Base-by-base conservation (phyloP, 1,284 basidiomycete genomes). In the Ustilago cynodontis region DNA sequence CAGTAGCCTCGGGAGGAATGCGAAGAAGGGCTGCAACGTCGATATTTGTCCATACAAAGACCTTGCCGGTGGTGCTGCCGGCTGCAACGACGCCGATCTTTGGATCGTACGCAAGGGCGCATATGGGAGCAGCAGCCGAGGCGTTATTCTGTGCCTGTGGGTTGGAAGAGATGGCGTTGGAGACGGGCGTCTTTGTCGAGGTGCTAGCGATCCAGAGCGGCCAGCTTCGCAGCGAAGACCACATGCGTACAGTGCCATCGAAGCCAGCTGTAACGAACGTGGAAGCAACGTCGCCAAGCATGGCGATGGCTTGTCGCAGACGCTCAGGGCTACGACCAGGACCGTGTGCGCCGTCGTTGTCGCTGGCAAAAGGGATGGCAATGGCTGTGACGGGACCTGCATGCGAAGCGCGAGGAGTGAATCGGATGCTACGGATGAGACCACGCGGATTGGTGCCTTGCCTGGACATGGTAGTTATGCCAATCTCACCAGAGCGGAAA, bases 401-500 rank as follows among this genome's bases (percentile, higher is more conserved):
- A 35, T 85, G 83, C 18, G 65, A 64, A 6, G 65, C 70, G 8
- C 76, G 75, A 0, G 68, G 62, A 11, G 76, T 79, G 65, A 82
- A 82, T 5, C 71, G 55, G 20, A 71, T 59, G 29, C 75, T 79
- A 24, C 58, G 65, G 49, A 85, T 70, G 24, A 72, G 64, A 20
- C 83, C 84, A 37, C 81, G 73, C 11, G 84, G 79, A 54, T 78
- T 82, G 37, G 77, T 78, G 6, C 83, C 83, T 35, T 82, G 82
- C 59, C 77, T 75, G 10, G 74, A 67, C 57, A 85, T 71, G 52
- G 87, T 88, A 29, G 91, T 91, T 31, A 93, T 87, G 0, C 90
- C 89, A 9, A 95, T 88, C 63, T 91, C 89, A 43, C 93, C 94
- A 49, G 89, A 90, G 35, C 88, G 87, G 79, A 90, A 92, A 1